Base-by-base conservation (phyloP, 1,139 yeast genomes). In the Candida albicans region DNA sequence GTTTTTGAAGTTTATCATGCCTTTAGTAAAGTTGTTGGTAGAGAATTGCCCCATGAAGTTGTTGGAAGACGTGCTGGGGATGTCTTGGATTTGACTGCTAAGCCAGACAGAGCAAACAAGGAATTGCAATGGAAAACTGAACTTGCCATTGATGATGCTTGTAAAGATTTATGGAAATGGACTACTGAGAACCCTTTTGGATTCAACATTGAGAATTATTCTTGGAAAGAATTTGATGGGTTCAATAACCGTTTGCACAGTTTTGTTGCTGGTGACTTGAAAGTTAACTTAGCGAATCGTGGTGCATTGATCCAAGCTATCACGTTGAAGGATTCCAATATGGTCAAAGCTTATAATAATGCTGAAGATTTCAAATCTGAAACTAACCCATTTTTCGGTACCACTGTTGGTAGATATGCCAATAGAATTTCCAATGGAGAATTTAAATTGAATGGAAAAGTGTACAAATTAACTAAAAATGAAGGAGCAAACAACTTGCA, bases 161-260 rank as follows among this genome's bases (percentile, higher is more conserved):
- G 95, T 61, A 64, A 61, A 36, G 93, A 86, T 61, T 70, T 86
- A 52, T 87, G 95, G 95, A 77, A 73, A 44, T 87, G 95, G 95
- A 81, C 89, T 26, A 71, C 77, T 12, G 70, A 74, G 56, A 83
- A 86, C 58, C 93, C 93, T 6, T 73, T 61, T 53, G 93, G 93
- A 6, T 86, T 79, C 56, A 61, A 66, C 22, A 48, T 61, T 33
- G 65, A 64, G n/a, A 62, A 59, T 39, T 73, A 71, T 53, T 44
- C 54, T 4, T 73, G 77, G 77, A 49, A 51, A 24, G 37, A 47
- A 12, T 67, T 70, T 46, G 60, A 55, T 36, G 60, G 54, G 8
- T 55, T 53, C 18, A 50, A 53, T 13, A 69, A 69, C 54, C 62
- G 83, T 50, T 59, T 70, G 41, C 79, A 79, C 51, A 65, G 71